Percentiles rank a stretch among this genome's conserved stretches.
Evolutionary conservation across 495 filamentous ascomycete species (phyloP).

Genomic region (Hypoxylon cercidicola): DNA sequence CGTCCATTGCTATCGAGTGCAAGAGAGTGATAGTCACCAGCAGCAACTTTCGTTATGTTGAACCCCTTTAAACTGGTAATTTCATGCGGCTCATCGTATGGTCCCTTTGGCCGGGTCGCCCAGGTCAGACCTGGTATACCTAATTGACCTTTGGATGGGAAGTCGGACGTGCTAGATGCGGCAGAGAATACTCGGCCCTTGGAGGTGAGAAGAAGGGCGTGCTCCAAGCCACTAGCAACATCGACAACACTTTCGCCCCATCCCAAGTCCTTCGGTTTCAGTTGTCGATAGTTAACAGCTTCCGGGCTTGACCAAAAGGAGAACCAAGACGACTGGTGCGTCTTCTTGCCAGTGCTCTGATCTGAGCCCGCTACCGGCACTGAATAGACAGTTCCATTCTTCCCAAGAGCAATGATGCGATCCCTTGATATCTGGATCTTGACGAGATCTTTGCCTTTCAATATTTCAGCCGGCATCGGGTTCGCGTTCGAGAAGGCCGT

Average conservation of each 20-base stretch:
- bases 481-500: slow-evolving; percentile 68
- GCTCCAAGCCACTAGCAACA: slow-evolving; percentile 82
- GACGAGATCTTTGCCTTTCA: slow-evolving; percentile 82
- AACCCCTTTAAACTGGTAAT: slow-evolving; percentile 61
- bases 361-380: slow-evolving; percentile 79
- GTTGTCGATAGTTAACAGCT: slow-evolving; percentile 68
- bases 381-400: slow-evolving; percentile 85
- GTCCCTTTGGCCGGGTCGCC: slow-evolving; percentile 77
- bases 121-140: slow-evolving; percentile 85
- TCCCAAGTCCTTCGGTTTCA: slow-evolving; percentile 72
- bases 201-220: slow-evolving; percentile 86
- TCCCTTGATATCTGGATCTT: slow-evolving; percentile 80
- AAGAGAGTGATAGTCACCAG: slow-evolving; percentile 89
- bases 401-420: slow-evolving; percentile 81
- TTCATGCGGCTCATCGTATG: slow-evolving; percentile 84
- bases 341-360: slow-evolving; percentile 71
- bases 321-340: slow-evolving; percentile 68
- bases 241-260: slow-evolving; percentile 80
- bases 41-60: slow-evolving; percentile 73
- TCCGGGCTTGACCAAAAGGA: slow-evolving; percentile 75
- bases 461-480: slow-evolving; percentile 69
- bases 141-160: slow-evolving; percentile 85
- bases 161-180: slow-evolving; percentile 78
- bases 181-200: slow-evolving; percentile 86
- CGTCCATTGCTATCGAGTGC: slow-evolving; percentile 76